phyloP scores from a whole-genome alignment of 2,329 filamentous ascomycete genomes.

The Fusarium pseudocircinatum region DNA sequence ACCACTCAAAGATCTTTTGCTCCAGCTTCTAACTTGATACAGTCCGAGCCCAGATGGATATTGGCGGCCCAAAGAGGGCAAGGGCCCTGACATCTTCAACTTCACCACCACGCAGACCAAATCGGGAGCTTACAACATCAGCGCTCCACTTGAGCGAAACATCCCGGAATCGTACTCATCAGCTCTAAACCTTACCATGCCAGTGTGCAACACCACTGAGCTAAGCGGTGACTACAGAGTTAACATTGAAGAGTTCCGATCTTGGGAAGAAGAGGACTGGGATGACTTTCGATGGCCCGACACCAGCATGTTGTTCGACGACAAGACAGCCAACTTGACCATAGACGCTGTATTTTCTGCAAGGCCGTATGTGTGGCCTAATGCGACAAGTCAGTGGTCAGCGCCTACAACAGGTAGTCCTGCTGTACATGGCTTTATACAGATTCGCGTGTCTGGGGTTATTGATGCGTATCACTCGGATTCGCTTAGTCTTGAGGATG shows the following conservation, averaged over 20 bases:
- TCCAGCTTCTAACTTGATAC: no score
- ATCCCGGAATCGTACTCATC: rapidly evolving
- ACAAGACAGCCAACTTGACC: not conserved
- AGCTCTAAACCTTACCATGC: not conserved
- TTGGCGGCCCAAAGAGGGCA: not conserved
- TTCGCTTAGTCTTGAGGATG: not conserved
- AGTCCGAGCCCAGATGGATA: not conserved
- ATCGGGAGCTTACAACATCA: not conserved
- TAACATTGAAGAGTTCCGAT: rapidly evolving
- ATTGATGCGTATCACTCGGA: conserved; percentile 2
- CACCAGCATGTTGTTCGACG: not conserved
- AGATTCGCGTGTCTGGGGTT: not conserved
- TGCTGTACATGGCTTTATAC: not conserved
- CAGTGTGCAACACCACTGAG: not conserved
- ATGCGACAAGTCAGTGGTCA: not conserved
- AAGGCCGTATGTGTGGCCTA: not conserved
- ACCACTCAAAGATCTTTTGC: no score
- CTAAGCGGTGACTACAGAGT: not conserved
- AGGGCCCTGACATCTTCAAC: not conserved
- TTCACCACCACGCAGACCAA: not conserved
- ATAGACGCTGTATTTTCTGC: not conserved
- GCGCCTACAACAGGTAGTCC: not conserved
- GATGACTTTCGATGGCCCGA: not conserved
- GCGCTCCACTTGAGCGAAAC: rapidly evolving
- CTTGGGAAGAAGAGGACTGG: not conserved